These are phyloP conservation scores for Malassezia vespertilionis DNA, from an alignment of 1,284 basidiomycete genomes.

Conservation along the genomic window DNA sequence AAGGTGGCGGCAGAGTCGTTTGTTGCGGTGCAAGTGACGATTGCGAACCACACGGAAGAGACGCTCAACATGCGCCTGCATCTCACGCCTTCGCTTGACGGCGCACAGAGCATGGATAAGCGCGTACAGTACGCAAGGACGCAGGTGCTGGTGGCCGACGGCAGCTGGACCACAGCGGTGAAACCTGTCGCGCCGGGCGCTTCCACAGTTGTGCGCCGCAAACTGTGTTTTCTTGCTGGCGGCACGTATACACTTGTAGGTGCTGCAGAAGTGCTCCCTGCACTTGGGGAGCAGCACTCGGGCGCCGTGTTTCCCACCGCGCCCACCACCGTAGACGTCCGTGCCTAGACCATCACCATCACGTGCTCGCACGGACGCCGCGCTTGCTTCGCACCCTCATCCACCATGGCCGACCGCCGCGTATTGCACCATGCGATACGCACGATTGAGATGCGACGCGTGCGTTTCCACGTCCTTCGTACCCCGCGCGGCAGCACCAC, in stretches of 20 bases:
- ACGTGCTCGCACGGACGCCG: too few species aligned
- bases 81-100: neutral
- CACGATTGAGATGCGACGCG: neutral
- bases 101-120: neutral
- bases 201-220: neutral
- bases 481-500: neutral
- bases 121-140: slow-evolving; percentile 1
- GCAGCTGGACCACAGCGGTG: slow-evolving; percentile 9
- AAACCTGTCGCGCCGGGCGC: neutral
- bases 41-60: neutral
- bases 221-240: slow-evolving; percentile 17
- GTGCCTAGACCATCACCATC: neutral
- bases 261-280: neutral
- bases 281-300: neutral
- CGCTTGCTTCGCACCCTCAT: neutral
- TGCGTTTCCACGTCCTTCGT: neutral
- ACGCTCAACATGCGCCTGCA: slow-evolving; percentile 1
- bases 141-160: slow-evolving; percentile 18
- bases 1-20: neutral
- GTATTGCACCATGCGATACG: neutral
- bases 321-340: neutral
- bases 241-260: slow-evolving; percentile 6
- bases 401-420: neutral
- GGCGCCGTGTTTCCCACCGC: neutral
- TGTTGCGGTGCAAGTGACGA: neutral